phyloP scores from a whole-genome alignment of 148 eudicot species.

The Rhododendron williamsianum region DNA sequence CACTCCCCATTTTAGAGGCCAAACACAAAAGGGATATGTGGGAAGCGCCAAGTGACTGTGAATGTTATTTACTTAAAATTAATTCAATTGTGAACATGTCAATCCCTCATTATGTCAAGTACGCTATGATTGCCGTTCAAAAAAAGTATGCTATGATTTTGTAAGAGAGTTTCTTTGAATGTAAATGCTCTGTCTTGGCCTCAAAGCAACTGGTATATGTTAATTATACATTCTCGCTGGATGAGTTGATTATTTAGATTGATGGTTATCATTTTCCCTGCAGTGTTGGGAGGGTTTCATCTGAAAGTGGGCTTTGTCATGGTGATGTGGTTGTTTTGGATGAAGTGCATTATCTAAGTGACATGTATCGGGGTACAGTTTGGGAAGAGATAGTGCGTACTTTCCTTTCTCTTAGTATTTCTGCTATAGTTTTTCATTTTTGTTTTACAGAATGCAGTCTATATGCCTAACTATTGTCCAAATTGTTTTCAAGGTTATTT shows the following conservation, averaged over 20 bases:
- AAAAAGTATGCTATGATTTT: background rate
- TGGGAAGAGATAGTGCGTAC: conserved; percentile 96
- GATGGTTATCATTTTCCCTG: conserved; percentile 17
- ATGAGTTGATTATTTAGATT: background rate
- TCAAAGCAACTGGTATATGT: conserved; percentile 1
- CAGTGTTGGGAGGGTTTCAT: conserved; percentile 80
- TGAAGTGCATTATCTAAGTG: conserved; percentile 99
- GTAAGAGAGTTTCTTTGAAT: background rate
- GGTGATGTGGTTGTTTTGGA: conserved; percentile 94
- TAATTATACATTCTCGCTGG: background rate
- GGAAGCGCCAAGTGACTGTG: background rate
- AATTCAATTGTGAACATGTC: background rate
- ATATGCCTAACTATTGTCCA: background rate
- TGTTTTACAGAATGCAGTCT: background rate
- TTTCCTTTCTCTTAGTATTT: conserved; percentile 3
- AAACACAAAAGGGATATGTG: background rate
- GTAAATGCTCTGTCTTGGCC: background rate
- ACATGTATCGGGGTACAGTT: conserved; percentile 95
- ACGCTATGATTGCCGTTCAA: background rate
- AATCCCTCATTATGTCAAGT: background rate
- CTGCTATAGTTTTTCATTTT: conserved; percentile 1
- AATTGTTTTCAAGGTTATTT: conserved; percentile 54
- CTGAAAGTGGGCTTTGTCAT: conserved; percentile 72
- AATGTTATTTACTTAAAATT: background rate
- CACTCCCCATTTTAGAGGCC: background rate